Base-by-base conservation (phyloP, 768 basidiomycete genomes). In the Pleurotus ostreatus region DNA sequence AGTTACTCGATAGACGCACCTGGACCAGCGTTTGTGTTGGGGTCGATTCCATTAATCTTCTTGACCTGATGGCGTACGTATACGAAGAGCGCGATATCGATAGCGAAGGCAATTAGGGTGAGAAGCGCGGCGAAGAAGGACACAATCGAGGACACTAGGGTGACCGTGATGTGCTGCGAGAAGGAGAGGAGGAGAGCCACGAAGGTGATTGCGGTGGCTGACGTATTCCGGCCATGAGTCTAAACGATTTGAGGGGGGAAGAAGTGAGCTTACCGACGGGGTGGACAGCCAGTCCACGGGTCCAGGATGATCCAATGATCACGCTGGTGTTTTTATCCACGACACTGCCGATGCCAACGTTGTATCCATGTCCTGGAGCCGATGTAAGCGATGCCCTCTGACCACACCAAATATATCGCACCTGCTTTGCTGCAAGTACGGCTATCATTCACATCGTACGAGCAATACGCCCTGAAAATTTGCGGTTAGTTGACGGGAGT, bases 11-110 rank as follows among this genome's bases (percentile, higher is more conserved):
- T 37, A 56, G 8, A 71, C 78, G 59, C 61, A 90, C 89, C 90
- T 58, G 84, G 83, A 4, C 77, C 86, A 16, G 86, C 76, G 56
- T 74, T 72, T 11, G 88, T 87, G 44, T 65, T 71, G 2, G 71
- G 70, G n/a, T 62, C 60, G 20, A 78, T 66, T 54, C 73, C 68
- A 43, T 69, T 62, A 9, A 91, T 73, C 55, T 81, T 75, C 44
- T 70, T 69, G 62, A 88, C 74, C 60, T 84, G 73, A 51, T 85
- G 75, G 64, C 80, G 83, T 51, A 85, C 77, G 56, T 77, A 82
- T 2, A 74, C 83, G 63, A 74, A 86, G 26, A 93, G 79, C 12
- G 88, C 86, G 58, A 92, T 85, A 67, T 93, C 89, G 66, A 88
- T 82, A 41, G 81, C 80, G 64, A 92, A 89, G 1, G 88, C 84